These are phyloP conservation scores for Vanderwaltozyma yarrowii DNA, from an alignment of 805 yeast species.

Conservation along the genomic window DNA sequence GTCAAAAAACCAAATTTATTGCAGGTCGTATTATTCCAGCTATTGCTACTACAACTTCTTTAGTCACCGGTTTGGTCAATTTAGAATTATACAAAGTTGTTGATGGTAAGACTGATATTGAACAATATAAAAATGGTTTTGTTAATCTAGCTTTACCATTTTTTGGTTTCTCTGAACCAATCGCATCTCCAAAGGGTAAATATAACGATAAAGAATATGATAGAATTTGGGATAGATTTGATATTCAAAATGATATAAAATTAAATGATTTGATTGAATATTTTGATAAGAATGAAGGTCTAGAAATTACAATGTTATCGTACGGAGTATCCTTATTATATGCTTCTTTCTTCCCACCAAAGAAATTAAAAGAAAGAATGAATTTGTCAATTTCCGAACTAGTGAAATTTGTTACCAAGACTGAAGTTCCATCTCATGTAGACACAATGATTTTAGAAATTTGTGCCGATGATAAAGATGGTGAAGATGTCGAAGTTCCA, in stretches of 20 bases:
- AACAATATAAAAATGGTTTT: slow-evolving; percentile 86
- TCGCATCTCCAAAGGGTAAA: slow-evolving; percentile 71
- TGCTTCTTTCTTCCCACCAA: slow-evolving; percentile 90
- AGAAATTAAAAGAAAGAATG: slow-evolving; percentile 73
- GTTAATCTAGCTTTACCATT: slow-evolving; percentile 89
- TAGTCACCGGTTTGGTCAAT: slow-evolving; percentile 91
- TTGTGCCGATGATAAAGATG: slow-evolving; percentile 84
- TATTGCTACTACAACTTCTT: slow-evolving; percentile 97
- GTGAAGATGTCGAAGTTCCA: slow-evolving; percentile 95
- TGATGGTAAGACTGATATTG: slow-evolving; percentile 63
- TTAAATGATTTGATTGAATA: slow-evolving; percentile 61
- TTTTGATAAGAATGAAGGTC: slow-evolving; percentile 73
- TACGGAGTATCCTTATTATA: slow-evolving; percentile 82
- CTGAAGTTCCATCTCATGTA: slow-evolving; percentile 63
- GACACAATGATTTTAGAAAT: slow-evolving; percentile 78
- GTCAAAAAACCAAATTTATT: slow-evolving; percentile 84
- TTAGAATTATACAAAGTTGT: slow-evolving; percentile 86
- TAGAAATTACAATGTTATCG: slow-evolving; percentile 84
- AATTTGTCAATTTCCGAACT: slow-evolving; percentile 58
- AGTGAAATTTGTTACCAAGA: slow-evolving; percentile 77
- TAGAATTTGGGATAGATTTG: slow-evolving; percentile 92
- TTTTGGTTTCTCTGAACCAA: slow-evolving; percentile 94
- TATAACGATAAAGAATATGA: slow-evolving; percentile 75
- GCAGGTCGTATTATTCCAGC: slow-evolving; percentile 99
- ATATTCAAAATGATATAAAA: slow-evolving; percentile 65